Base-by-base conservation (phyloP, 768 basidiomycete species). In the Boletus tomentosulus region DNA sequence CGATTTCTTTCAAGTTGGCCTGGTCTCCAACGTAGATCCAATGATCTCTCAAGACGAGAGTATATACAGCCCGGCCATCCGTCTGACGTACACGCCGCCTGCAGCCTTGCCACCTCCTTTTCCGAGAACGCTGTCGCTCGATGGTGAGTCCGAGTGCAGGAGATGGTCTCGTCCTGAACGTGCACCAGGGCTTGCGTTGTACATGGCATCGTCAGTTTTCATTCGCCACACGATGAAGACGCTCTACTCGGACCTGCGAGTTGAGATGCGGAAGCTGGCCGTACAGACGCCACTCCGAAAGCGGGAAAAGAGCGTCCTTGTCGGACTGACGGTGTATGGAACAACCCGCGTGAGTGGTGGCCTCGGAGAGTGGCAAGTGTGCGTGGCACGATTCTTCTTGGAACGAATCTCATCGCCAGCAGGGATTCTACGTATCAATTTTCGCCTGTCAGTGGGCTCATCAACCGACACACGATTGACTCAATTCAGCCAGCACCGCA, bases 401-500 rank as follows among this genome's bases (percentile, higher is more conserved):
- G 8, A 8, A 9, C 33, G 16, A 0, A 41, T 6, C 65, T 64
- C 2, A 64, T 5, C 24, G 0, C 6, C 34, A 16, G 7, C 66
- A 89, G 88, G 38, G 76, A 82, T 62, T 87, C 83, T 47, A 87
- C 84, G 27, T 92, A 92, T 67, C 72, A 74, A 1, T 90, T 91
- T 66, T 89, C 87, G 2, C 85, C 87, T 0, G 49, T 70, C 24
- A 79, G 80, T 0, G 89, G 86, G 6, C 76, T 84, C 39, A 83
- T 92, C 51, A 69, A 81, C 46, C 60, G 74, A 46, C 89, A 92
- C 63, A 73, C 73, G 45, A 74, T 92, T 46, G 80, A 91, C 63
- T 85, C 84, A n/a, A 90, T 92, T 45, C 79, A 84, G 43, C 89
- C 89, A 0, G 84, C 85, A 1, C 89, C 89, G 3, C 86, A 88